phyloP scores from a whole-genome alignment of 352 stramenopile genomes.

The Phytophthora syringae region DNA sequence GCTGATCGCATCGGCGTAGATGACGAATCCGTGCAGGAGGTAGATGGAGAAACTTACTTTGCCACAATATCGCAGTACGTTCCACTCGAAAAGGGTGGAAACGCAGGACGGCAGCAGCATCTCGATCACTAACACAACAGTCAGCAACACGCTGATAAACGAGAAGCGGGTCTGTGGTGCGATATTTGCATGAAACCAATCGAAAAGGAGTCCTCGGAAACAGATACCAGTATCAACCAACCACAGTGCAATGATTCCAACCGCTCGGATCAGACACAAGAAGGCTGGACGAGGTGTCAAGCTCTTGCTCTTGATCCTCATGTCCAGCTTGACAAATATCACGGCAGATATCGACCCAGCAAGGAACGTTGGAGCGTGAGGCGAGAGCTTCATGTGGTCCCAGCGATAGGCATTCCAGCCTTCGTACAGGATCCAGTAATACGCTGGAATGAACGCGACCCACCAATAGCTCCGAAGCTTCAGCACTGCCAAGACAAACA shows the following conservation, averaged over 20 bases:
- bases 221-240: conserved; percentile 31
- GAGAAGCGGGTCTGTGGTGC: conserved; percentile 17
- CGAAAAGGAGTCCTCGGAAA: conserved; percentile 38
- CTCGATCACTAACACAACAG: conserved; percentile 41
- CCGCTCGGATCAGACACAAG: conserved; percentile 7
- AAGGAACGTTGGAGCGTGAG: conserved; percentile 37
- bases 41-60: conserved; percentile 59
- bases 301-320: conserved; percentile 7
- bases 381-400: conserved; percentile 24
- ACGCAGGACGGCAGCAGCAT: conserved; percentile 35
- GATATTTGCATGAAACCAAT: conserved; percentile 21
- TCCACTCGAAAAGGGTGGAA: conserved; percentile 22
- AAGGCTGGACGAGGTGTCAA: conserved; percentile 17
- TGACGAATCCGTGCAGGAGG: conserved; percentile 45
- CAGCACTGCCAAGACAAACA: conserved; percentile 32
- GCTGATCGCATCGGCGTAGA: conserved; percentile 19
- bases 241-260: conserved; percentile 20
- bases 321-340: conserved; percentile 32
- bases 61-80: conserved; percentile 33
- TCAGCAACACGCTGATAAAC: conserved; percentile 36
- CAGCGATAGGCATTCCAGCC: conserved; percentile 24
- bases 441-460: conserved; percentile 29
- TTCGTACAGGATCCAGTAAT: conserved; percentile 28
- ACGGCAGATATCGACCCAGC: conserved; percentile 34
- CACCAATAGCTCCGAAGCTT: conserved; percentile 28